Percentiles rank a stretch among this genome's conserved stretches.
phyloP scores from a whole-genome alignment of 208 protist genomes.

The Acanthamoeba sp. region DNA sequence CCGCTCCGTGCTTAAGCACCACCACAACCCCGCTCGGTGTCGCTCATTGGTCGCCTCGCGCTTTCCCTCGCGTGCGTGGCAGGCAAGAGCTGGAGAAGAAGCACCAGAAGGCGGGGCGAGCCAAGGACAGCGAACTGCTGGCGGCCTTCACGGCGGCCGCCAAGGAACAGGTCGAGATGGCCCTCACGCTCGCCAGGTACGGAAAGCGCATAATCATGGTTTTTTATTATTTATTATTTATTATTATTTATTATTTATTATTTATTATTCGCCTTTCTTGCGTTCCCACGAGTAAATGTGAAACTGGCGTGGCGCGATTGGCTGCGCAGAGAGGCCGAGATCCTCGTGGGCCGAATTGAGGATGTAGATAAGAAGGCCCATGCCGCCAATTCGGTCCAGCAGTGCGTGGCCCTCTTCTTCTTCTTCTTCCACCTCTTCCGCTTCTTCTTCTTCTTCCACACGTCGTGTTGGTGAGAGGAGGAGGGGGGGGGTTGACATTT shows the following conservation, averaged over 20 bases:
- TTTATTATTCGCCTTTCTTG: no score
- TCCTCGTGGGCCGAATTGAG: neutral
- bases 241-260: no score
- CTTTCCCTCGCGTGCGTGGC: neutral
- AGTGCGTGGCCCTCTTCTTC: neutral
- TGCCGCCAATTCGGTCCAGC: neutral
- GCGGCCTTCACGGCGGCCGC: neutral
- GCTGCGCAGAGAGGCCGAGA: neutral
- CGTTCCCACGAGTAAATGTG: no score
- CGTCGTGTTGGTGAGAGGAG: neutral
- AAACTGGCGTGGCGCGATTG: neutral
- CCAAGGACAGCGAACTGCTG: constrained; percentile 40
- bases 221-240: no score
- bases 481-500: no score
- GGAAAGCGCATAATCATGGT: neutral
- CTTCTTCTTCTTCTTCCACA: neutral
- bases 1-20: neutral
- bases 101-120: neutral
- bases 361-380: constrained; percentile 1
- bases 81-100: constrained; percentile 40
- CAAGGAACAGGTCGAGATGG: constrained; percentile 53
- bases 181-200: neutral
- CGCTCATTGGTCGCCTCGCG: neutral
- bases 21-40: neutral
- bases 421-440: neutral